Evolutionary conservation across 1,284 basidiomycete species (phyloP).

Genomic region (Ceratobasidium sp.): DNA sequence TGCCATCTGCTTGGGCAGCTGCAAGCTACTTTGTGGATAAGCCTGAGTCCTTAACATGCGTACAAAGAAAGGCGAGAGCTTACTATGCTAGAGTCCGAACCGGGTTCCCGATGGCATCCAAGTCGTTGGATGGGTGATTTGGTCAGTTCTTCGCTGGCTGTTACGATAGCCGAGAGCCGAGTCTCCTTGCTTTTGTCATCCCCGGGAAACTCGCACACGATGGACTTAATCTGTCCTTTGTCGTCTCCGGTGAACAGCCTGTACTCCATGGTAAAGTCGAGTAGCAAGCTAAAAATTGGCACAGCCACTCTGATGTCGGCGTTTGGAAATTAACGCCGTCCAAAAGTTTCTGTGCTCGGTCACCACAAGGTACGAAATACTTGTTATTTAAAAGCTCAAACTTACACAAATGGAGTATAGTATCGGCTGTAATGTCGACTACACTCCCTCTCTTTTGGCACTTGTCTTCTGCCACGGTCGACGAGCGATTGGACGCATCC

Average conservation of each 20-base stretch:
- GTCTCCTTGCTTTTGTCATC: neutral
- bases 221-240: slow-evolving; percentile 48
- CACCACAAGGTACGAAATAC: slow-evolving; percentile 27
- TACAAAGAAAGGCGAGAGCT: neutral
- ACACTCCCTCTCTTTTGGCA: slow-evolving; percentile 95
- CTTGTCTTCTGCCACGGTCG: slow-evolving; percentile 84
- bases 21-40: slow-evolving; percentile 37
- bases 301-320: slow-evolving; percentile 37
- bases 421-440: slow-evolving; percentile 71
- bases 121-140: slow-evolving; percentile 26
- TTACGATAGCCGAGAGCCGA: neutral
- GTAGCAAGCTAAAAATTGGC: slow-evolving; percentile 20
- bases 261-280: slow-evolving; percentile 8
- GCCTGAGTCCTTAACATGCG: neutral
- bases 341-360: slow-evolving; percentile 32
- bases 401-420: neutral
- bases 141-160: slow-evolving; percentile 1
- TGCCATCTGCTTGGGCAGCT: slow-evolving; percentile 21
- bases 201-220: slow-evolving; percentile 28
- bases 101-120: slow-evolving; percentile 18
- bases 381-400: slow-evolving; percentile 3
- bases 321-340: slow-evolving; percentile 27
- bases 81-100: slow-evolving; percentile 31
- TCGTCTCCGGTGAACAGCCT: slow-evolving; percentile 49
- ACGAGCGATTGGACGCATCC: slow-evolving; percentile 86